Base-by-base conservation (phyloP, 1,284 basidiomycete species). In the Boletus sp. region DNA sequence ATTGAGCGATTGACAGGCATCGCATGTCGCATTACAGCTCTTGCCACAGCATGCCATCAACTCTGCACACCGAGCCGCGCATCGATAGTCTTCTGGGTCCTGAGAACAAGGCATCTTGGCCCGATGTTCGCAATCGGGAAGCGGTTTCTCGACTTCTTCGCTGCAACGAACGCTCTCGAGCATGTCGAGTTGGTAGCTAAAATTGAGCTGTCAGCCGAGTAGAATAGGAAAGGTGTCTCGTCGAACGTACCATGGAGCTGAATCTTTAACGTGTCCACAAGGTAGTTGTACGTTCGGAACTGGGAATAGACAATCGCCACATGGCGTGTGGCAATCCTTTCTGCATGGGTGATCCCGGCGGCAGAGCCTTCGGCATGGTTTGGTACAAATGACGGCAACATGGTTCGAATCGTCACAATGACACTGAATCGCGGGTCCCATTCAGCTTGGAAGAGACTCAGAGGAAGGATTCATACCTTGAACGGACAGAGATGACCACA, bases 401-500 rank as follows among this genome's bases (percentile, higher is more conserved):
- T 88, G 84, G 8, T 74, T 69, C 0, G 72, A 70, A 52, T 82
- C 80, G 49, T 84, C 83, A 0, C 78, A 73, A 58, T 89, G 87
- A 52, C 87, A 89, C 81, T 87, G 32, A 33, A 45, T 37, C 30
- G 30, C n/a, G 12, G 50, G 34, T 19, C 16, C 8, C 17, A 27
- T 25, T 36, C 3, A 37, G 16, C 7, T 10, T 19, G 9, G n/a
- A n/a, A n/a, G n/a, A n/a, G n/a, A n/a, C n/a, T n/a, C n/a, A n/a
- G n/a, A n/a, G n/a, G n/a, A 33, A 0, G n/a, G 13, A 29, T 33
- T 33, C 51, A 25, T 62, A 80, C 82, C 71, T 80, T 80, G 51
- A 74, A 83, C 0, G 76, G 78, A 59, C 86, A 89, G 4, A 71
- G 62, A 55, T 89, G 87, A 2, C 86, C 87, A 57, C 87, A 89